Evolutionary conservation across 768 basidiomycete species (phyloP).

Genomic region (Lentinula boryana): DNA sequence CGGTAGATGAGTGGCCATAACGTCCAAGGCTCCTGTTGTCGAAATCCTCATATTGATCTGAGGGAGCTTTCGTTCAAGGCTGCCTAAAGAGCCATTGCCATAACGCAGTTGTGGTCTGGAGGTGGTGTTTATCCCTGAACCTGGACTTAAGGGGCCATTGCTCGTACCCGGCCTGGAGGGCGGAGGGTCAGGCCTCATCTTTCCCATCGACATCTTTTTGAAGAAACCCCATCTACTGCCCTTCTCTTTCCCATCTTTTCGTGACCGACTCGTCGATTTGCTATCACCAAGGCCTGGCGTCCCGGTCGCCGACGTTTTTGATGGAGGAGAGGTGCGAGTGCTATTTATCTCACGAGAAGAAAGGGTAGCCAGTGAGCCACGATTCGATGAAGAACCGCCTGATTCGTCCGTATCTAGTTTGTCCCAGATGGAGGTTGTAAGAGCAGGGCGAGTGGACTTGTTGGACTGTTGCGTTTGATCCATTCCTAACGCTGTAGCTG

Average conservation of each 20-base stretch:
- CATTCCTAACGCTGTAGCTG: neutral
- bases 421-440: slow-evolving; percentile 46
- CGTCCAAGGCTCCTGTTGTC: slow-evolving; percentile 57
- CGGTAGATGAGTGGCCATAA: slow-evolving; percentile 29
- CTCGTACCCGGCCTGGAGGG: slow-evolving; percentile 25
- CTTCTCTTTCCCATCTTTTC: slow-evolving; percentile 50
- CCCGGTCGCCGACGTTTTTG: slow-evolving; percentile 4
- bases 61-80: slow-evolving; percentile 37
- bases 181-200: slow-evolving; percentile 67
- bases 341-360: neutral
- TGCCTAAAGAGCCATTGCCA: slow-evolving; percentile 8
- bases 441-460: slow-evolving; percentile 21
- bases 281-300: slow-evolving; percentile 15
- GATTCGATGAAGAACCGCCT: neutral
- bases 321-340: neutral
- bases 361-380: neutral
- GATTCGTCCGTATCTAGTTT: slow-evolving; percentile 29
- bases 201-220: slow-evolving; percentile 98
- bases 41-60: slow-evolving; percentile 71
- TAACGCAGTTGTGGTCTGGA: slow-evolving; percentile 9
- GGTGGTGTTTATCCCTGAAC: neutral
- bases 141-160: neutral
- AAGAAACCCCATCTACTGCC: slow-evolving; percentile 88
- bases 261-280: slow-evolving; percentile 15
- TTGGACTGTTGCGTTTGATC: neutral